Base-by-base conservation (phyloP, 768 basidiomycete genomes). In the Inosperma sp. region DNA sequence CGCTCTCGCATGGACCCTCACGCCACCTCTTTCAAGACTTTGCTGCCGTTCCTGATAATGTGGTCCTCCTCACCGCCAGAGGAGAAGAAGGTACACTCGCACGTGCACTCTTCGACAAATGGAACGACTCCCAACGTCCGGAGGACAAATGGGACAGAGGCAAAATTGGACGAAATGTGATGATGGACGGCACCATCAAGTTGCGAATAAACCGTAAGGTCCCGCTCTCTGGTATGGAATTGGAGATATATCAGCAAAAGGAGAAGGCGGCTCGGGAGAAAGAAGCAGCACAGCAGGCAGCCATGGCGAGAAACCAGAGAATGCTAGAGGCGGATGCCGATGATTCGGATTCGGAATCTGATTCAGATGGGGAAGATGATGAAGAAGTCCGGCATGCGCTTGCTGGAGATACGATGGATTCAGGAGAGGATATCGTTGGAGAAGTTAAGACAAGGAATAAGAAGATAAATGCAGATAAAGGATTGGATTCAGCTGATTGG, bases 281-380 rank as follows among this genome's bases (percentile, higher is more conserved):
- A 57, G 88, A 89, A 59, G 88, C 84, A 0, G 91, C 88, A 1
- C 84, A 90, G 40, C 86, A 92, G 69, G 93, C 90, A 3, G 84
- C 85, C 1, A 72, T 88, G 43, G 88, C 79, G 13, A 84, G 93
- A 27, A 86, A 83, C 47, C 88, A 91, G 59, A 82, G 88, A 27
- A 84, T 96, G 75, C 78, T 96, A 17, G 93, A 98, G 70, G 95
- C 94, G 0, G 93, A 95, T 62, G 93, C 93, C 62, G 93, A 85
- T 51, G 91, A 90, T 37, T 86, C 79, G 29, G 91, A 86, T 50
- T 81, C 78, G 5, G 86, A 88, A 51, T 84, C 78, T 5, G 86
- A 88, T 50, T 83, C 50, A 16, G 83, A 84, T 48, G 72, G 71
- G 9, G 81, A 80, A 12, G 81, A 84, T 26, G 87, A 88, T 57